Evolutionary conservation across 352 stramenopile species (phyloP).

Genomic region (Pelagophyceae sp.): DNA sequence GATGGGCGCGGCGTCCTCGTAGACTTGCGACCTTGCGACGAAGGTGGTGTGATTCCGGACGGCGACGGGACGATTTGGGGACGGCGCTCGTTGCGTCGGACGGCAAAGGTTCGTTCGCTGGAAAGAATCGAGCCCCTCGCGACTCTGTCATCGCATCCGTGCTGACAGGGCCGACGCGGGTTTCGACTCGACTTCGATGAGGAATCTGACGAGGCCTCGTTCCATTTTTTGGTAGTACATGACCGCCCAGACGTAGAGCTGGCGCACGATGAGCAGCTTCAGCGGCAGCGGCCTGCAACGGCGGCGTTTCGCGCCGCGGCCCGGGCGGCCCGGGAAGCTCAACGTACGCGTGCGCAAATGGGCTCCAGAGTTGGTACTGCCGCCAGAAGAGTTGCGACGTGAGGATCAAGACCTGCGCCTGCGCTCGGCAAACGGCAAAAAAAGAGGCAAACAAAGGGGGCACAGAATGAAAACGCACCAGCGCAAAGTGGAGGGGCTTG

Average conservation of each 20-base stretch:
- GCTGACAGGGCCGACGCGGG: not conserved
- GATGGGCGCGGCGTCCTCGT: not conserved
- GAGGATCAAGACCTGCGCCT: not conserved
- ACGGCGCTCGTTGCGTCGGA: no score
- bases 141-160: not conserved
- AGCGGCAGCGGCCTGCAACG: conserved; percentile 6
- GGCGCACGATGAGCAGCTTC: conserved; percentile 8
- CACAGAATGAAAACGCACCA: no score
- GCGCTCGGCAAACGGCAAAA: no score
- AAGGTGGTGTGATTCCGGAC: no score
- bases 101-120: no score
- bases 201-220: not conserved
- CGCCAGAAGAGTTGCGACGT: not conserved
- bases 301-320: not conserved
- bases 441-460: no score
- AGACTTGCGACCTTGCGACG: no score
- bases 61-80: no score
- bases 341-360: not conserved
- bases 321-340: not conserved
- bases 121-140: no score
- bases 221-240: not conserved
- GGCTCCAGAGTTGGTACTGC: conserved; percentile 8
- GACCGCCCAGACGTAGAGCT: not conserved
- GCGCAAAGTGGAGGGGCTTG: not conserved
- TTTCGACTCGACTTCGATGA: conserved; percentile 15